Conservation (phyloP, 768 basidiomycete genomes). For the Daedaleopsis sinensis region DNA sequence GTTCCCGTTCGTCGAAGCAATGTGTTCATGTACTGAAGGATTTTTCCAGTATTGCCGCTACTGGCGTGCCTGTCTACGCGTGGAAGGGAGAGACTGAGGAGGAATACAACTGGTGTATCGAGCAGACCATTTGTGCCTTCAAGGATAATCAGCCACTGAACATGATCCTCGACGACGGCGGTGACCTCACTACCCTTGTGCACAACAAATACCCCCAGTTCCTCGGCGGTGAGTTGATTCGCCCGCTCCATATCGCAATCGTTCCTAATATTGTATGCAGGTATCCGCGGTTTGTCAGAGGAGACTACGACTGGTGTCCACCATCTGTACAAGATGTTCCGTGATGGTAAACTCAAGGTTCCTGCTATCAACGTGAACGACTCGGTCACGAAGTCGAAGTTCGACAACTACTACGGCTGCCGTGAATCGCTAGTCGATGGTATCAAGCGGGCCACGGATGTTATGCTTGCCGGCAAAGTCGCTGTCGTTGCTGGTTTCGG, state of each 20-base stretch:
- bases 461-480: conserved; percentile 99
- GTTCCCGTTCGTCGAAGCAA: conserved; percentile 31
- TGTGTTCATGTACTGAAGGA: neutral
- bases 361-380: conserved; percentile 99
- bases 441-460: conserved; percentile 99
- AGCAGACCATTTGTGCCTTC: conserved; percentile 93
- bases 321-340: conserved; percentile 97
- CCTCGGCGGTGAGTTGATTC: conserved; percentile 57
- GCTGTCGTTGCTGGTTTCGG: conserved; percentile 98
- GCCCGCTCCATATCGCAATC: neutral
- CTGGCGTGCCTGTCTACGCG: conserved; percentile 97
- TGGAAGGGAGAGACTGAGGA: conserved; percentile 99
- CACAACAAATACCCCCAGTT: conserved; percentile 97
- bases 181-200: conserved; percentile 92
- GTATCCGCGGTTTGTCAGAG: conserved; percentile 92
- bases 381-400: conserved; percentile 99
- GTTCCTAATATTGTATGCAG: conserved; percentile 40
- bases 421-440: conserved; percentile 99
- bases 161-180: conserved; percentile 99
- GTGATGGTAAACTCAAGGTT: conserved; percentile 93
- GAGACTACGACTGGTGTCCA: conserved; percentile 99
- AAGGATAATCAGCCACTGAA: conserved; percentile 81
- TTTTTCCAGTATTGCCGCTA: conserved; percentile 84
- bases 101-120: conserved; percentile 98
- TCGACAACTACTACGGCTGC: conserved; percentile 98